Conservation (phyloP, 176 grass and related monocot genomes). For the Juncus inflexus region DNA sequence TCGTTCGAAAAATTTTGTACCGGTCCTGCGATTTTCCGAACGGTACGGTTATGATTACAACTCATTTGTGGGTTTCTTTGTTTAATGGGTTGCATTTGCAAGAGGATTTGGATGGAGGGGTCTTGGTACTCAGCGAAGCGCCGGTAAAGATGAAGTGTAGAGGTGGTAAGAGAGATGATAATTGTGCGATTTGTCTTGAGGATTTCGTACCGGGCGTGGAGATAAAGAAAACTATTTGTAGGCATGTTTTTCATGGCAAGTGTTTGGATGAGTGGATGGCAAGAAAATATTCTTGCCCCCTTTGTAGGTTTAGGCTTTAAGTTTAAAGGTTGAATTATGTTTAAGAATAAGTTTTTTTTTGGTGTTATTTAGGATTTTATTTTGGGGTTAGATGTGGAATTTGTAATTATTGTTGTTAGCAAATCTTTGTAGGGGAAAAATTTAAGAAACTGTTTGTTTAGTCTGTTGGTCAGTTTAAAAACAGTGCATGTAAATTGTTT, state of each 20-base stretch:
- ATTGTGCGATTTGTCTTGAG: not conserved
- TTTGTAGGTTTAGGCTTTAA: not conserved
- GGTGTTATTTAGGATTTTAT: not conserved
- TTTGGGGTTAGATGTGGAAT: not conserved
- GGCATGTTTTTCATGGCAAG: not conserved
- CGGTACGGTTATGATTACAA: not conserved
- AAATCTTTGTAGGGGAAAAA: not conserved
- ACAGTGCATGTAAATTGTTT: not conserved
- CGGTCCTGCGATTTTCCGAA: not conserved
- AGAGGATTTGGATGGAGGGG: not conserved
- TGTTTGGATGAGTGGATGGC: not conserved
- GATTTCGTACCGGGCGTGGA: not conserved
- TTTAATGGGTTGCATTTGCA: not conserved
- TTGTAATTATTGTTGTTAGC: not conserved
- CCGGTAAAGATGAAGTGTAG: not conserved
- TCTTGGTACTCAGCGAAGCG: not conserved
- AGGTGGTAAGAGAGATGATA: not conserved
- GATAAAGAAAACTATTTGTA: not conserved
- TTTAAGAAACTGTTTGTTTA: not conserved
- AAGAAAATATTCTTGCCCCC: not conserved
- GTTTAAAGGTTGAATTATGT: not conserved
- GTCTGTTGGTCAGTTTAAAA: not conserved
- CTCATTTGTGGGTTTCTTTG: not conserved
- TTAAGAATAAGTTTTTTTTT: not conserved
- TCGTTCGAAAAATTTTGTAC: not conserved